Evolutionary conservation across 2,329 filamentous ascomycete species (phyloP).

Genomic region (Stachybotrys echinatus): DNA sequence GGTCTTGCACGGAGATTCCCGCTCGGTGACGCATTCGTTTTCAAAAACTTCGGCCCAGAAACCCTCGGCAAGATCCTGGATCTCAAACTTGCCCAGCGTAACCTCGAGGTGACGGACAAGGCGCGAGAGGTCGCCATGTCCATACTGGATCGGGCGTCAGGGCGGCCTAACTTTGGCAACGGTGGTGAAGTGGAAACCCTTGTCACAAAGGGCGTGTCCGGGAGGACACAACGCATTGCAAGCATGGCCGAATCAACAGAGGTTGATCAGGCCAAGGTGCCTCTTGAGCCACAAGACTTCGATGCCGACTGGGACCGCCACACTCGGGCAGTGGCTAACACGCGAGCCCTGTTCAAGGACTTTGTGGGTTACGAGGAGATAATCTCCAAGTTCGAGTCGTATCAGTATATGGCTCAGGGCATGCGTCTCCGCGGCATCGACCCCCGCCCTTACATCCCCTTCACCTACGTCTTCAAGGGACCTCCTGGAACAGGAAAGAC

Average conservation of each 20-base stretch:
- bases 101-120: constrained; percentile 45
- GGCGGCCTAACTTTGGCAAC: constrained; percentile 68
- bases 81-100: constrained; percentile 55
- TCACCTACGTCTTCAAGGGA: constrained; percentile 64
- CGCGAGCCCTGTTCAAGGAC: constrained; percentile 51
- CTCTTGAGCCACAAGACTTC: constrained; percentile 39
- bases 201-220: constrained; percentile 17
- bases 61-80: constrained; percentile 59
- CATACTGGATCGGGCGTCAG: constrained; percentile 54
- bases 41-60: constrained; percentile 60
- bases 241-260: constrained; percentile 12
- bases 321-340: constrained; percentile 33
- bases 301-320: constrained; percentile 52
- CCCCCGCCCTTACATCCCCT: constrained; percentile 48
- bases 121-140: constrained; percentile 53
- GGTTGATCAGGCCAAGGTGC: constrained; percentile 13
- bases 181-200: constrained; percentile 64
- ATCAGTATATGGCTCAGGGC: constrained; percentile 47
- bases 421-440: constrained; percentile 49
- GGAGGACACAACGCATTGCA: constrained; percentile 15
- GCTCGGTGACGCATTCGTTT: constrained; percentile 57
- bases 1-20: constrained; percentile 65
- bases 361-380: constrained; percentile 55
- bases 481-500: constrained; percentile 67
- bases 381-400: constrained; percentile 47